Evolutionary conservation across 164 flowering plant species (phyloP), one percentile per base, ranked within the genome.

Genomic region (Chimonanthus salicifolius): DNA sequence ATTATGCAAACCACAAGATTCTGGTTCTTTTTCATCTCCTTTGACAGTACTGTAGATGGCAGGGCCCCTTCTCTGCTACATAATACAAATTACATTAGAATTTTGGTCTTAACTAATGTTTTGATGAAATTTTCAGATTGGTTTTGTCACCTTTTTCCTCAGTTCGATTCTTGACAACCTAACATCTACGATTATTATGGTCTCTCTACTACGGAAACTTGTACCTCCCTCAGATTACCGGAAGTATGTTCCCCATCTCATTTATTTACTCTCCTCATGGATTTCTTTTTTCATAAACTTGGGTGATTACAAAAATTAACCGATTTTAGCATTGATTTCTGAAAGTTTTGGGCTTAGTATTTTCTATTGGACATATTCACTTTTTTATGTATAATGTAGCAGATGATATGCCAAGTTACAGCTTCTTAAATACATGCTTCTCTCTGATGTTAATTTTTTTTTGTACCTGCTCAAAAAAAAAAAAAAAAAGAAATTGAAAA

Each of bases 131-230:
- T 82, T 54, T 76, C 97, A 95, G 99, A 78, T 95, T 81, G 97
- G 96, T 70, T 85, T 95, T 75, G 93, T 92, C 49, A 95, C 99
- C 33, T 95, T 95, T 79, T 87, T 91, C 85, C 97, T 95, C 62
- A 92, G 99, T 86, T 84, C 99, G 21, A 70, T 95, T 72, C 94
- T 95, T 51, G 99, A 95, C 91, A 95, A 95, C 83, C 81, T 95
- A 74, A 95, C 99, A 71, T 88, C 97, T 10, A 95, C 99, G 4
- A 95, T 95, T 54, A 88, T 95, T 78, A 95, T 95, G 99, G 98
- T 95, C 74, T 95, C 99, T 58, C 83, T 95, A 50, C 74, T 95
- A 84, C 85, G 97, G 83, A 95, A 95, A 76, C 83, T 95, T 69
- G 94, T 95, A 9, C 99, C 97, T 78, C 89, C 92, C 63, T 93